Evolutionary conservation across 2,329 filamentous ascomycete genomes (phyloP).

Genomic region (Capronia coronata): DNA sequence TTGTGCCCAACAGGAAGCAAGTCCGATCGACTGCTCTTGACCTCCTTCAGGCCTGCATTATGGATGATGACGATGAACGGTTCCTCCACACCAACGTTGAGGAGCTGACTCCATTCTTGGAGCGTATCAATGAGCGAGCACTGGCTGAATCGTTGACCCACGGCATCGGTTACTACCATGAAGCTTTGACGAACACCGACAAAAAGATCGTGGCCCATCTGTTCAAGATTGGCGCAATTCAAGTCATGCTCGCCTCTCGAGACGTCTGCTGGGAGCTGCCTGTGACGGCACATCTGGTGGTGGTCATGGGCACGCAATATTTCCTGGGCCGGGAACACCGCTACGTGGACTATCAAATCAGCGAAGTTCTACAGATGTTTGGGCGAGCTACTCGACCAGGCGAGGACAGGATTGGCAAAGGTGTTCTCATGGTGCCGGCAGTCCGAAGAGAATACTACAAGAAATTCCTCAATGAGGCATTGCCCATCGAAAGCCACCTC

Average conservation of each 20-base stretch:
- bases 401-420: slow-evolving; percentile 72
- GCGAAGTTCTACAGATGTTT: slow-evolving; percentile 95
- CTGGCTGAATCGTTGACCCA: slow-evolving; percentile 85
- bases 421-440: slow-evolving; percentile 91
- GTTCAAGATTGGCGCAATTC: slow-evolving; percentile 81
- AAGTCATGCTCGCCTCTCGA: slow-evolving; percentile 72
- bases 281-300: slow-evolving; percentile 77
- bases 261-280: slow-evolving; percentile 97
- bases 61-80: slow-evolving; percentile 85
- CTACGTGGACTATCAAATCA: slow-evolving; percentile 92
- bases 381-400: slow-evolving; percentile 79
- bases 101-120: slow-evolving; percentile 74
- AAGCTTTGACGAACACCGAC: slow-evolving; percentile 80
- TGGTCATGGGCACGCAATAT: slow-evolving; percentile 97
- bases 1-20: slow-evolving; percentile 90
- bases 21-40: slow-evolving; percentile 81
- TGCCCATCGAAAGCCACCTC: slow-evolving; percentile 91
- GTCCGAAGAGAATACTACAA: slow-evolving; percentile 98
- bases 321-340: slow-evolving; percentile 95
- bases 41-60: slow-evolving; percentile 75
- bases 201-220: slow-evolving; percentile 91
- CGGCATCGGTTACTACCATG: slow-evolving; percentile 94
- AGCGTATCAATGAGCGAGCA: slow-evolving; percentile 76
- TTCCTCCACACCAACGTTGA: slow-evolving; percentile 81
- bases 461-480: slow-evolving; percentile 93